phyloP scores from a whole-genome alignment of 169 alveolate species.

The Plasmodium gaboni region DNA sequence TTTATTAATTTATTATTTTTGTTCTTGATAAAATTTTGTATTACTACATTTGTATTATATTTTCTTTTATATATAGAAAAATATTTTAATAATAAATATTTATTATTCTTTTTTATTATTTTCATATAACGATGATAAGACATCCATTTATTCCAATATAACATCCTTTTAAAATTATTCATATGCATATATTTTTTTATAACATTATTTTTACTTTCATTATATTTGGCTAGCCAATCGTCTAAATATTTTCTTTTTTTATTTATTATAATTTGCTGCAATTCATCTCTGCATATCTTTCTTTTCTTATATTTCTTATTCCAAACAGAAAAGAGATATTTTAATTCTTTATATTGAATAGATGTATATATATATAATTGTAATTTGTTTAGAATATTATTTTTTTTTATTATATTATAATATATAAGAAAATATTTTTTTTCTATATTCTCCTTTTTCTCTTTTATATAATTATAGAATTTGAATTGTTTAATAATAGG shows the following conservation, averaged over 20 bases:
- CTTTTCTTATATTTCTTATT: background rate
- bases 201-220: background rate
- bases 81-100: constrained; percentile 2
- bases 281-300: constrained; percentile 14
- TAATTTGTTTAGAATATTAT: constrained; percentile 9
- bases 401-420: constrained; percentile 32
- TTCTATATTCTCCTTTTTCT: background rate
- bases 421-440: constrained; percentile 29
- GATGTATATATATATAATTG: constrained; percentile 45
- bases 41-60: background rate
- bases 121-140: constrained; percentile 32
- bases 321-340: constrained; percentile 13
- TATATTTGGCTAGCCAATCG: constrained; percentile 11
- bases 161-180: background rate
- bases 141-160: constrained; percentile 12
- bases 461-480: constrained; percentile 23
- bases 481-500: constrained; percentile 13
- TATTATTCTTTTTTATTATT: constrained; percentile 15
- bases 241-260: constrained; percentile 16
- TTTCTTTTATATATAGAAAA: constrained; percentile 15
- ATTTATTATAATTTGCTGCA: background rate
- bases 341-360: constrained; percentile 17
- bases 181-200: constrained; percentile 13
- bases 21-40: background rate
- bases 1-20: background rate